Evolutionary conservation across 495 filamentous ascomycete species (phyloP), one percentile per base, ranked within the genome.

Genomic region (Penicillium parvum): DNA sequence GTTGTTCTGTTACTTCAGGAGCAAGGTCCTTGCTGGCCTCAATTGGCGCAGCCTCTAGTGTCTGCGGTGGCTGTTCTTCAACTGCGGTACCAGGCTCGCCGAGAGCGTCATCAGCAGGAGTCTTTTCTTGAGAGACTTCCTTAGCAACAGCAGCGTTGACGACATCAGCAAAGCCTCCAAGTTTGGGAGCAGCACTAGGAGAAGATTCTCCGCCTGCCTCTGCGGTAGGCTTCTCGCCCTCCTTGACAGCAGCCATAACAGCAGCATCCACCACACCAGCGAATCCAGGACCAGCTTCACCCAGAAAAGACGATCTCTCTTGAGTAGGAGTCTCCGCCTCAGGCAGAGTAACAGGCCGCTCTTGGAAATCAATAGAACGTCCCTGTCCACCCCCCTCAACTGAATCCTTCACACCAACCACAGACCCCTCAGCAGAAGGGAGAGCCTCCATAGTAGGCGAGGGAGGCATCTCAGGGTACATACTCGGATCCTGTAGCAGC

Each of bases 351-450:
- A 47, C 50, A 14, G 45, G 4, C 12, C 23, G 35, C 12, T n/a
- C n/a, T n/a, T 45, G 27, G 16, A 32, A 14, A 26, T 40, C 45
- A 34, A 45, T 14, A 7, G 47, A 43, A 28, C 39, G 45, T 11
- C 53, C 42, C 7, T 39, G 22, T 15, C 39, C 47, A 6, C 57
- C 30, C 20, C 10, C 41, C 3, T 43, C 40, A n/a, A n/a, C 17
- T 1, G 20, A 10, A 25, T 50, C 50, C 40, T 45, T 63, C 2
- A 40, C 39, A 6, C 61, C 58, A 38, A 68, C 40, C 5, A 57
- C 48, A 3, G 66, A 72, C 0, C 66, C 64, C 37, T 63, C 64
- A n/a, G 50, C 59, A 9, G 67, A 67, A 44, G 68, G 64, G 12
- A 71, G 54, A 6, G 26, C 17, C 12, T 53, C 57, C 20, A 63